Percentiles rank a stretch among this genome's conserved stretches.
Evolutionary conservation across 768 basidiomycete genomes (phyloP).

Genomic region (Crucibulum laeve): DNA sequence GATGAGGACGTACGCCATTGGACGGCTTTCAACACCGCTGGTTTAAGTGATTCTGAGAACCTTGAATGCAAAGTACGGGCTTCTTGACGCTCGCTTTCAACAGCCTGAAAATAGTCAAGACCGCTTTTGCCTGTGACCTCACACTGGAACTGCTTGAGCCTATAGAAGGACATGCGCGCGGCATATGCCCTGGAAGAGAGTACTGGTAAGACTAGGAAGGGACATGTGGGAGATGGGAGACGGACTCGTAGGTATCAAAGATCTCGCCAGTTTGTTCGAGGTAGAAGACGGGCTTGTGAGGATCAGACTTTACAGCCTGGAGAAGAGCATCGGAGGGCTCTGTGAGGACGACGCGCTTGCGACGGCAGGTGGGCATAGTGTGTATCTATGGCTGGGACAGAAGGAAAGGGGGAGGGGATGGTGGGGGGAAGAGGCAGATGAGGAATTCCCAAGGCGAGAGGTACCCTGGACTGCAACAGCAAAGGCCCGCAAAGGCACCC

Average conservation of each 20-base stretch:
- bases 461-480: no score
- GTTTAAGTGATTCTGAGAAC: constrained; percentile 91
- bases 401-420: constrained; percentile 36
- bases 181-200: constrained; percentile 61
- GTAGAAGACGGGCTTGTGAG: constrained; percentile 80
- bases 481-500: no score
- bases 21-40: constrained; percentile 84
- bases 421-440: constrained; percentile 42
- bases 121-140: constrained; percentile 95
- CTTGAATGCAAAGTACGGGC: constrained; percentile 84
- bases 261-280: constrained; percentile 95
- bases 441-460: no score
- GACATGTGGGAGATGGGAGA: constrained; percentile 21
- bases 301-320: constrained; percentile 58
- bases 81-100: constrained; percentile 88
- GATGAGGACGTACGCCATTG: constrained; percentile 85
- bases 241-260: constrained; percentile 94
- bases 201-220: constrained; percentile 17
- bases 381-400: constrained; percentile 19
- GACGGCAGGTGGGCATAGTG: constrained; percentile 82
- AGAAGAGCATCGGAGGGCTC: constrained; percentile 72
- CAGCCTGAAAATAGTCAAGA: constrained; percentile 91
- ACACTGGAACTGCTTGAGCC: constrained; percentile 92
- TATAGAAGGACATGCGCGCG: constrained; percentile 92
- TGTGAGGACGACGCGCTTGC: constrained; percentile 87